Conservation (phyloP, 371 early-diverging fungal species). For the Conidiobolus incongruus region DNA sequence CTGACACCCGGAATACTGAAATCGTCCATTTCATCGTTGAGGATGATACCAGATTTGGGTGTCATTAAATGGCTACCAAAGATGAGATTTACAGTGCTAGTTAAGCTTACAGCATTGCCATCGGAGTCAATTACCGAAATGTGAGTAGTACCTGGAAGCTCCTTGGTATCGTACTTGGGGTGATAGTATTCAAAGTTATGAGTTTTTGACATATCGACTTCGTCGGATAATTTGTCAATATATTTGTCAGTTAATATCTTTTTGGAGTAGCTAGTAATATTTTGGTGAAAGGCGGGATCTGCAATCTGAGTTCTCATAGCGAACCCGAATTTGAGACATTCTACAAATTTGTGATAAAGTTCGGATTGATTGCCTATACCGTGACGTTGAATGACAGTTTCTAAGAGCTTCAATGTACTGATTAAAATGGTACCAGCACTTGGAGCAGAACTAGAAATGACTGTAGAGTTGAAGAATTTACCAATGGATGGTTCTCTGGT, state of each 20-base stretch:
- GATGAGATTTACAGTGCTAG: constrained; percentile 78
- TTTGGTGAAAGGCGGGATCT: constrained; percentile 40
- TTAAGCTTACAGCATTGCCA: constrained; percentile 70
- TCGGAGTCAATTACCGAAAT: constrained; percentile 73
- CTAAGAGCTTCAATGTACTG: constrained; percentile 72
- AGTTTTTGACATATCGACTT: constrained; percentile 4
- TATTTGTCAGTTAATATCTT: too few species aligned
- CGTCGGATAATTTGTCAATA: too few species aligned
- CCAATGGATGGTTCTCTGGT: constrained; percentile 35
- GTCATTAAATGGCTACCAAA: constrained; percentile 94
- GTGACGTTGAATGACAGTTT: constrained; percentile 17
- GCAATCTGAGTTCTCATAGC: constrained; percentile 66
- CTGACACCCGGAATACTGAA: constrained; percentile 75
- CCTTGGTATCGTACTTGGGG: constrained; percentile 46
- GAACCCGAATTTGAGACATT: constrained; percentile 74
- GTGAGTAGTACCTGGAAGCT: constrained; percentile 95
- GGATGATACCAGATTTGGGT: constrained; percentile 78
- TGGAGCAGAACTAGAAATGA: constrained; percentile 39
- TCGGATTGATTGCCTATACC: constrained; percentile 9
- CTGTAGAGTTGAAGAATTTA: constrained; percentile 41
- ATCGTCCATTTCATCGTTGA: constrained; percentile 98
- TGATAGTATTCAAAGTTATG: constrained; percentile 45
- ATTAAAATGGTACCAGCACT: constrained; percentile 66
- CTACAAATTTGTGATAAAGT: constrained; percentile 57
- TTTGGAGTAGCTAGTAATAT: too few species aligned